Conservation (phyloP, 2,329 filamentous ascomycete species). For the Emmonsiellopsis sp. region DNA sequence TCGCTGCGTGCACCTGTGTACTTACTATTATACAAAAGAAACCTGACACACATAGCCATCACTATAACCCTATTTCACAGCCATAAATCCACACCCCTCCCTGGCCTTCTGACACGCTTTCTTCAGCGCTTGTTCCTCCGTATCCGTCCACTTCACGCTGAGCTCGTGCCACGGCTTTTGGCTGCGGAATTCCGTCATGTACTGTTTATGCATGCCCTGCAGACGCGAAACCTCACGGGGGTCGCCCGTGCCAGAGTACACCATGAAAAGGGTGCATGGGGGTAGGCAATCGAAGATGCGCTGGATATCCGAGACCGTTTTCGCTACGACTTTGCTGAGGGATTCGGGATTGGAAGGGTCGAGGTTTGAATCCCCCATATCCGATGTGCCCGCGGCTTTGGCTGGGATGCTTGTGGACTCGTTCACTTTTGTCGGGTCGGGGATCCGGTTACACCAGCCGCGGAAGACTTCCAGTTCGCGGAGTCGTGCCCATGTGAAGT, state of each 20-base stretch:
- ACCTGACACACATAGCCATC: not conserved
- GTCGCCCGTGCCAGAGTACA: slow-evolving; percentile 57
- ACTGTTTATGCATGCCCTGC: slow-evolving; percentile 46
- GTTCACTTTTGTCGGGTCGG: slow-evolving; percentile 36
- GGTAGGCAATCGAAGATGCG: slow-evolving; percentile 48
- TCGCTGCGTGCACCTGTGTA: not conserved
- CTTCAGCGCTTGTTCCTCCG: slow-evolving; percentile 51
- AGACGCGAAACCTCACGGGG: slow-evolving; percentile 47
- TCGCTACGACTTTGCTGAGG: slow-evolving; percentile 39
- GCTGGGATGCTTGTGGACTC: slow-evolving; percentile 22
- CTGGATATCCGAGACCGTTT: slow-evolving; percentile 42
- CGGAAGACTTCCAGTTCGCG: slow-evolving; percentile 51
- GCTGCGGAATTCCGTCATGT: slow-evolving; percentile 47
- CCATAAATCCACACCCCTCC: slow-evolving; percentile 49
- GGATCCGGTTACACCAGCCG: slow-evolving; percentile 49
- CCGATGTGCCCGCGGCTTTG: slow-evolving; percentile 17
- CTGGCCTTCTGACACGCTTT: slow-evolving; percentile 47
- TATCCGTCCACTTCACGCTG: slow-evolving; percentile 55
- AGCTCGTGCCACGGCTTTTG: slow-evolving; percentile 54
- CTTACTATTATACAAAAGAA: not conserved
- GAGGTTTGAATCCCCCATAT: not conserved
- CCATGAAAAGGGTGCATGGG: slow-evolving; percentile 50
- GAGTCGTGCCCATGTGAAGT: slow-evolving; percentile 55
- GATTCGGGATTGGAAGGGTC: slow-evolving; percentile 10
- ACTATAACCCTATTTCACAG: slow-evolving; percentile 41